Percentiles rank a stretch among this genome's conserved stretches.
Evolutionary conservation across 108 stramenopile genomes (phyloP).

Genomic region (Nitzschia sp.): DNA sequence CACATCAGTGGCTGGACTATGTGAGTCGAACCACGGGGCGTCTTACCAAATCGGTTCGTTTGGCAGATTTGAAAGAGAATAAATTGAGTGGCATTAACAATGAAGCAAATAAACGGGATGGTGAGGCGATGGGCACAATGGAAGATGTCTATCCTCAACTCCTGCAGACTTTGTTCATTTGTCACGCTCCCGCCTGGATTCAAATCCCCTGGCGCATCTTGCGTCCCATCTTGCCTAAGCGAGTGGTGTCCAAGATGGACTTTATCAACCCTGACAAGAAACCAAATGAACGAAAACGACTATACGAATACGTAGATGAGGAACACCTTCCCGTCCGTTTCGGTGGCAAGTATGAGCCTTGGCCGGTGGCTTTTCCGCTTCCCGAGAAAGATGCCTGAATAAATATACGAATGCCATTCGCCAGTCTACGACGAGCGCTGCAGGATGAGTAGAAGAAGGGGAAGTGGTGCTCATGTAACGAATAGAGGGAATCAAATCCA

Average conservation of each 20-base stretch:
- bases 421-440: no score
- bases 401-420: no score
- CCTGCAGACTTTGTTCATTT: conserved; percentile 20
- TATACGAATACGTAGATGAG: conserved; percentile 21
- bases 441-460: no score
- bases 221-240: conserved; percentile 20
- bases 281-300: conserved; percentile 2
- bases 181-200: conserved; percentile 20
- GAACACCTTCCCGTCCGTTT: conserved; percentile 26
- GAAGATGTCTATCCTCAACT: conserved; percentile 41
- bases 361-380: conserved; percentile 9
- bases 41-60: conserved; percentile 17
- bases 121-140: conserved; percentile 1
- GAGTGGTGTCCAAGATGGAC: conserved; percentile 25
- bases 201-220: conserved; percentile 8
- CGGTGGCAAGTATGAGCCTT: conserved; percentile 19
- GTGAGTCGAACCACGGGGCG: conserved; percentile 31
- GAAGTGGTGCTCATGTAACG: no score
- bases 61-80: conserved; percentile 11
- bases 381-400: background rate
- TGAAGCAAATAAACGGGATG: conserved; percentile 8
- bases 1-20: conserved; percentile 17
- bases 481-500: no score
- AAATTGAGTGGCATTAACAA: background rate
- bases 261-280: conserved; percentile 9